Evolutionary conservation across 345 rosid species (phyloP), one percentile per base, ranked within the genome.

Genomic region (Rubroshorea leprosula): DNA sequence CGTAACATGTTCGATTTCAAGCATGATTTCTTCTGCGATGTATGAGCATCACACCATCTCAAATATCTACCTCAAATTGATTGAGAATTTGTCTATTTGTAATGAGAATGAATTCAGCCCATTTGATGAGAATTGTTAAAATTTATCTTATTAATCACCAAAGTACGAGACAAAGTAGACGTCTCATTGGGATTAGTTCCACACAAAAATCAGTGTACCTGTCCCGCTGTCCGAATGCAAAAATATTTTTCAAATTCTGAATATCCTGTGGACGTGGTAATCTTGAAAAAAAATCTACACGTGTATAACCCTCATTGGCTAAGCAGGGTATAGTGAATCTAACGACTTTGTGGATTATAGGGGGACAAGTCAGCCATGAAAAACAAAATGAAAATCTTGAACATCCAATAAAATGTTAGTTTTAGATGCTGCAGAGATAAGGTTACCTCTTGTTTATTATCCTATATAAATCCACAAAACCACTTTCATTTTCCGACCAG

Each of bases 401-500:
- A n/a, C 58, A 7, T 6, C 94, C 87, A 86, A 81, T 86, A 72
- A 75, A 43, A 63, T 21, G 14, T 58, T 59, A 68, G 85, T 59
- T 60, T 52, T 22, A 65, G 83, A 79, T 80, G 65, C 51, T 46
- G 50, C 43, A 54, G 8, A 71, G 87, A 83, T 86, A 81, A 78
- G 83, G 61, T 6, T 51, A 61, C 57, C 23, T 56, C 43, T 52
- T 58, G 54, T 55, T 0, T 18, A 46, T 4, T 1, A 31, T 31
- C 10, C 48, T 68, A 62, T 78, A 55, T 68, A 65, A 58, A 44
- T 60, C 65, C 69, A 2, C 39, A 62, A 0, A 21, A 21, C 48
- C 76, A 57, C 67, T 65, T 55, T 60, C 58, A 53, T 22, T 41
- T 21, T 8, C 0, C 1, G 55, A 49, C 54, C 39, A 44, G 51